A percentile compares a stretch with the other conserved stretches of the same genome.
Evolutionary conservation across 2,329 filamentous ascomycete genomes (phyloP).

Genomic region (Didymella arachidicola): DNA sequence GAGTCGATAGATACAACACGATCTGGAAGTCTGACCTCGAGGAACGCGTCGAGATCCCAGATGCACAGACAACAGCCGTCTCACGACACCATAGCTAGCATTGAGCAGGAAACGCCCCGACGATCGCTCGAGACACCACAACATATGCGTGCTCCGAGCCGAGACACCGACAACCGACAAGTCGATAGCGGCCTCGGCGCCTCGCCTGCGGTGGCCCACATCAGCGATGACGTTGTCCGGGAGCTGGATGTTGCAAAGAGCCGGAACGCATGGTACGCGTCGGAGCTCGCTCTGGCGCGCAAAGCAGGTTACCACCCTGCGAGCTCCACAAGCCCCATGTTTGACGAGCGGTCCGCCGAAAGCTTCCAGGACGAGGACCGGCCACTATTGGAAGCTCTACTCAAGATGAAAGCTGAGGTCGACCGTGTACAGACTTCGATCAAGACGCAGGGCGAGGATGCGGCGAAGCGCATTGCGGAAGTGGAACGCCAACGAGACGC

Average conservation of each 20-base stretch:
- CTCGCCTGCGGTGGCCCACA: conserved; percentile 66
- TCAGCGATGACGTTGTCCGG: conserved; percentile 78
- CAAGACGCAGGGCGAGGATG: conserved; percentile 83
- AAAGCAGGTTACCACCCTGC: conserved; percentile 87
- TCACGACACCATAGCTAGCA: conserved; percentile 65
- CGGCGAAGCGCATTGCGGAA: conserved; percentile 89
- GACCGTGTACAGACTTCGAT: conserved; percentile 89
- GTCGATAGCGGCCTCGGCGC: conserved; percentile 67
- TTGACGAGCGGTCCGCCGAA: conserved; percentile 79
- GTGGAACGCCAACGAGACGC: conserved; percentile 93
- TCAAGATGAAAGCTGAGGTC: conserved; percentile 89
- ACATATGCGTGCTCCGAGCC: conserved; percentile 37
- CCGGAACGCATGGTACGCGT: conserved; percentile 95
- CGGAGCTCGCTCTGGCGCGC: conserved; percentile 87
- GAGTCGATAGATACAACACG: conserved; percentile 48
- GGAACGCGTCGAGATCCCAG: conserved; percentile 48
- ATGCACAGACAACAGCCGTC: conserved; percentile 65
- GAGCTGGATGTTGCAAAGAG: conserved; percentile 86
- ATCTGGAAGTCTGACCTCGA: conserved; percentile 45
- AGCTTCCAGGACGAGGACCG: conserved; percentile 91
- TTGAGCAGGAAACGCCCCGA: conserved; percentile 49
- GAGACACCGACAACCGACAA: conserved; percentile 54
- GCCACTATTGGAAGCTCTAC: conserved; percentile 87
- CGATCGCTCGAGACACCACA: conserved; percentile 45
- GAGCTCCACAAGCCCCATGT: conserved; percentile 70